Evolutionary conservation across 2,329 filamentous ascomycete species (phyloP), one percentile per base, ranked within the genome.

Genomic region (Aureobasidium sp.): DNA sequence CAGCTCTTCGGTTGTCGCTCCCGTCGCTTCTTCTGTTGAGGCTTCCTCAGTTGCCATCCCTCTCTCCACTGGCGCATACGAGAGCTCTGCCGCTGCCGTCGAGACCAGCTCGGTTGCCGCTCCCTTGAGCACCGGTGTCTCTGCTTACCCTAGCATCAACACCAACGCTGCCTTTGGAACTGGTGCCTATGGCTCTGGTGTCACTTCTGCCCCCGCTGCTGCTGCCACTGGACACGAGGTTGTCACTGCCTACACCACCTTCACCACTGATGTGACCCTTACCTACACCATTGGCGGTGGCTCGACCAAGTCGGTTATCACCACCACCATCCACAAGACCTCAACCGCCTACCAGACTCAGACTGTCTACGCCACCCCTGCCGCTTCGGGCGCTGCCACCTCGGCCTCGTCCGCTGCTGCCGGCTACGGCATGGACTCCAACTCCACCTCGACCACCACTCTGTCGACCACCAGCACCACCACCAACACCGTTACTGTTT

Each of bases 251-350:
- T 63, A 64, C 55, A 67, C 68, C 37, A 70, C 69, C 50, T 49
- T 66, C 48, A 67, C 69, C 65, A 67, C 59, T 63, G 66, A 70
- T 65, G 66, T 66, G 54, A 72, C 71, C 47, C 59, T 71, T 47
- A 72, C 71, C 64, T 73, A 72, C 69, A 73, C 70, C 65, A 67
- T 69, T 27, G 70, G 70, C 61, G 59, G 65, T 57, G 71, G 71
- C 52, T 65, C 70, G n/a, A 71, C 71, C 42, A 67, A 58, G 55
- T 66, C 69, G n/a, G 69, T 68, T 44, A 44, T 67, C 36, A 67
- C 69, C 55, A 73, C 72, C 59, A 73, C 72, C 27, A 57, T 73
- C 61, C 66, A 72, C 59, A 68, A 67, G 36, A 74, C 72, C 62
- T 70, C 69, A 7, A 74, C 71, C 44, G 36, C 63, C 54, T 72